Percentiles rank a stretch among this genome's conserved stretches.
These are phyloP conservation scores for Chaetothyriales sp. DNA, from an alignment of 2,329 filamentous ascomycete genomes.

Conservation along the genomic window DNA sequence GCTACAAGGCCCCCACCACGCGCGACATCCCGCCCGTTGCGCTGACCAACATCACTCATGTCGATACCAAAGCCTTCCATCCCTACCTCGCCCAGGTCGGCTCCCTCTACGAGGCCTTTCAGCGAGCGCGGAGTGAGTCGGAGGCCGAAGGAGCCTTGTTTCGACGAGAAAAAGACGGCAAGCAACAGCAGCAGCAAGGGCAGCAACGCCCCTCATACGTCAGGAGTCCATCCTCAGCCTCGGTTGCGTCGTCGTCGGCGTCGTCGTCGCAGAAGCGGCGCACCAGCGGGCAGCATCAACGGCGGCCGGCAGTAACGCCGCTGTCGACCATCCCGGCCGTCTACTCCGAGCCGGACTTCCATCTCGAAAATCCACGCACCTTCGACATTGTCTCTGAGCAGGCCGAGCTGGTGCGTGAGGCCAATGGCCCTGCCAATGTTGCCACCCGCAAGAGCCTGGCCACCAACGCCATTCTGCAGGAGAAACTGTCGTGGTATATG, in stretches of 20 bases:
- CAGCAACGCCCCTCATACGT: conserved; percentile 20
- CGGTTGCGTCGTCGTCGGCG: conserved; percentile 25
- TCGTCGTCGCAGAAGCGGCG: conserved; percentile 33
- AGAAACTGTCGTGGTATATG: conserved; percentile 99
- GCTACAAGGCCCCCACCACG: conserved; percentile 68
- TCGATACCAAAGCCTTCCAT: conserved; percentile 66
- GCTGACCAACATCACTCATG: conserved; percentile 69
- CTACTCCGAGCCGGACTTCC: conserved; percentile 91
- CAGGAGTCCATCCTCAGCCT: conserved; percentile 27
- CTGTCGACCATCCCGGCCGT: conserved; percentile 82
- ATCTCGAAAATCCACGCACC: conserved; percentile 84
- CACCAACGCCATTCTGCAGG: conserved; percentile 91
- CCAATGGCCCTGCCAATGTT: neutral
- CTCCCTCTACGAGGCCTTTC: conserved; percentile 74
- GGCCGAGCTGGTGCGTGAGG: conserved; percentile 71
- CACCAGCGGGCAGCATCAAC: conserved; percentile 31
- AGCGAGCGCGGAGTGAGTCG: conserved; percentile 63
- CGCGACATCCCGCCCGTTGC: conserved; percentile 88
- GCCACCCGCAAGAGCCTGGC: conserved; percentile 64
- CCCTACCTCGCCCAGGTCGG: conserved; percentile 76
- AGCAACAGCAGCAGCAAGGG: neutral
- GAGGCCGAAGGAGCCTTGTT: conserved; percentile 42
- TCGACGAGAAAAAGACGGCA: conserved; percentile 28
- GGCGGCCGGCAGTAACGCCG: conserved; percentile 62
- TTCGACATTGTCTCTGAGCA: conserved; percentile 95